phyloP scores from a whole-genome alignment of 345 rosid genomes.

The Streptanthus diversifolius region DNA sequence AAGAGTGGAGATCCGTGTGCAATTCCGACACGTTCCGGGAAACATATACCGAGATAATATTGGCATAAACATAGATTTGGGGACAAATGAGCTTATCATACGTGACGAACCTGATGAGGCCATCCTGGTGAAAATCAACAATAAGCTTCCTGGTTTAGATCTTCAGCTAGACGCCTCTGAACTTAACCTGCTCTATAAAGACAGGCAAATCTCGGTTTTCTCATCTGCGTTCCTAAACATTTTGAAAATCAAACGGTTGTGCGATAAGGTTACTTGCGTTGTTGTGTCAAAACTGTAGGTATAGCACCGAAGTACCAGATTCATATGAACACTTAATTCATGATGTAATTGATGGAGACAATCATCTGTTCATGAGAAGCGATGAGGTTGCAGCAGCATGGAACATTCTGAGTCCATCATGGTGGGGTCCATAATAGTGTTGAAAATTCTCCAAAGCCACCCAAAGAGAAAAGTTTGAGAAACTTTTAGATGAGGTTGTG shows the following conservation, averaged over 20 bases:
- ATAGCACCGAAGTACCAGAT: constrained; percentile 61
- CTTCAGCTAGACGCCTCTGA: constrained; percentile 75
- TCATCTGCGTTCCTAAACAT: neutral
- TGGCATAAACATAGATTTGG: constrained; percentile 47
- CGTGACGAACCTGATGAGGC: constrained; percentile 67
- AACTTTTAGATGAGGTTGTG: constrained; percentile 7
- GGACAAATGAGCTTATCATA: constrained; percentile 64
- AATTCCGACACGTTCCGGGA: constrained; percentile 64
- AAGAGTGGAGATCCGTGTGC: constrained; percentile 74
- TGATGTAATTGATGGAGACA: constrained; percentile 78
- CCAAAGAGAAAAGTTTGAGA: neutral
- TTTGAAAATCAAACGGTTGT: neutral
- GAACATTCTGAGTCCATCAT: constrained; percentile 41
- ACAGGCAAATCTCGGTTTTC: constrained; percentile 40
- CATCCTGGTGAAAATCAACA: constrained; percentile 65
- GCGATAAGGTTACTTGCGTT: neutral
- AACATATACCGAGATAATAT: constrained; percentile 56
- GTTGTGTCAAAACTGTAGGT: constrained; percentile 35
- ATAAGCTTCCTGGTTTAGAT: constrained; percentile 69
- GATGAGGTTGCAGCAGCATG: constrained; percentile 80
- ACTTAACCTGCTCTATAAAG: constrained; percentile 71
- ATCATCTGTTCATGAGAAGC: constrained; percentile 77
- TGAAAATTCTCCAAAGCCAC: constrained; percentile 16
- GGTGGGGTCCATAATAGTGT: constrained; percentile 4
- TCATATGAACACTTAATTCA: constrained; percentile 78